Percentiles rank a stretch among this genome's conserved stretches.
These are phyloP conservation scores for Psophocarpus tetragonolobus DNA, from an alignment of 306 rosid genomes.

Conservation along the genomic window DNA sequence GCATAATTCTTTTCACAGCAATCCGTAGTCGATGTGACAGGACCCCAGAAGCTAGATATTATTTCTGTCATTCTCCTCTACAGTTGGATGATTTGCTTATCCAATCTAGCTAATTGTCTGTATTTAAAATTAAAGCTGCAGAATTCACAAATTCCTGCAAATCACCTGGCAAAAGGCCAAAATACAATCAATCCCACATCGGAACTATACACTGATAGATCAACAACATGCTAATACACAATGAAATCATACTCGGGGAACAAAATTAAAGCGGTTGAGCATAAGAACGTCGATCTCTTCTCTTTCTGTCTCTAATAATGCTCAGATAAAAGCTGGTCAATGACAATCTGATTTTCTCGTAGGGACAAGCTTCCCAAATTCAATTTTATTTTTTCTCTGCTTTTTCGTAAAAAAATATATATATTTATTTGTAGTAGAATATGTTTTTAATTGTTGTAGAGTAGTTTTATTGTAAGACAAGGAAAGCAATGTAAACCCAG, in stretches of 20 bases:
- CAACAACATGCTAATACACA: conserved; percentile 18
- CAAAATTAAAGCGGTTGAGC: conserved; percentile 19
- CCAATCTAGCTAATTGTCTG: conserved; percentile 14
- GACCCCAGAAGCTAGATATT: conserved; percentile 89
- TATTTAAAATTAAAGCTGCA: conserved; percentile 29
- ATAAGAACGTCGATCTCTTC: conserved; percentile 37
- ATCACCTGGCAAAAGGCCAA: conserved; percentile 36
- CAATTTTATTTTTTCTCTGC: not conserved
- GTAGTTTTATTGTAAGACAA: not conserved
- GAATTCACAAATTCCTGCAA: conserved; percentile 45
- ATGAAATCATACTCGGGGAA: conserved; percentile 25
- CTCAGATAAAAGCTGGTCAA: not conserved
- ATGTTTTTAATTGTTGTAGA: not conserved
- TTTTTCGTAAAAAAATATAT: not conserved
- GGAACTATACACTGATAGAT: not conserved
- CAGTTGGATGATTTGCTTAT: conserved; percentile 17
- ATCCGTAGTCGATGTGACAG: conserved; percentile 79
- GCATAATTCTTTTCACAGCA: conserved; percentile 84
- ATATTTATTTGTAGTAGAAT: not conserved
- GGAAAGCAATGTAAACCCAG: not conserved
- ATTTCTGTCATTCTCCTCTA: conserved; percentile 64
- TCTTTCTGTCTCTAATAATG: not conserved
- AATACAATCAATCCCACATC: conserved; percentile 7
- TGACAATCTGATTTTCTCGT: conserved; percentile 31
- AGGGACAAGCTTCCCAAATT: conserved; percentile 8